Evolutionary conservation across 768 basidiomycete genomes (phyloP).

Genomic region (Panaeolus cyanescens): DNA sequence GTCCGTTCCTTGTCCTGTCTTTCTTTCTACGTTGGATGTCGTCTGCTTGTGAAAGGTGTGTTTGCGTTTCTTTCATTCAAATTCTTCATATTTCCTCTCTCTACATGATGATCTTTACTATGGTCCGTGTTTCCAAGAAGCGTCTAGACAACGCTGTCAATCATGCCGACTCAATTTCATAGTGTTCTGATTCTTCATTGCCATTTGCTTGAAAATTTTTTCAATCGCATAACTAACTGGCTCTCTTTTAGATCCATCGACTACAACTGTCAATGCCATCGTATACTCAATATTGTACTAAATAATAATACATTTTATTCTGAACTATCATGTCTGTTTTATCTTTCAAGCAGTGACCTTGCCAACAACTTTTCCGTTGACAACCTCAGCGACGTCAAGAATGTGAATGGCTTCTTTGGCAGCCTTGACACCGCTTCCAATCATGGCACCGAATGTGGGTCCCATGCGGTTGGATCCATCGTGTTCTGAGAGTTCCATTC

Average conservation of each 20-base stretch:
- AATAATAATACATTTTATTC: background rate
- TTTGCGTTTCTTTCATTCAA: background rate
- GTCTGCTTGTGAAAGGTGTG: background rate
- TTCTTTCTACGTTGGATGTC: background rate
- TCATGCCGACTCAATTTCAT: constrained; percentile 71
- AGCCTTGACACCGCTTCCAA: constrained; percentile 74
- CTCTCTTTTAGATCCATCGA: background rate
- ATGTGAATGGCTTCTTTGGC: constrained; percentile 63
- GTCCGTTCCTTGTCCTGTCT: background rate
- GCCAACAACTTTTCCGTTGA: constrained; percentile 58
- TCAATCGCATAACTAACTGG: background rate
- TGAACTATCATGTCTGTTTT: background rate
- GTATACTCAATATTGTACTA: background rate
- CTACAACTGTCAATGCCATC: background rate
- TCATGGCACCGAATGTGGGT: constrained; percentile 82
- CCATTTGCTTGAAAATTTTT: background rate
- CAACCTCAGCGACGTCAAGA: constrained; percentile 48
- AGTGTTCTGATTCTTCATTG: constrained; percentile 62
- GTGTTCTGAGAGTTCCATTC: constrained; percentile 84
- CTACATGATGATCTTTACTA: constrained; percentile 73
- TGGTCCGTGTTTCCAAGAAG: constrained; percentile 98
- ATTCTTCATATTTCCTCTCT: constrained; percentile 16
- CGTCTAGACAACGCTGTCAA: constrained; percentile 89
- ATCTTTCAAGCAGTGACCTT: constrained; percentile 18
- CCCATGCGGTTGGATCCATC: constrained; percentile 80